Percentiles rank a stretch among this genome's conserved stretches.
Evolutionary conservation across 179 eudicot genomes (phyloP).

Genomic region (Silene coronaria): DNA sequence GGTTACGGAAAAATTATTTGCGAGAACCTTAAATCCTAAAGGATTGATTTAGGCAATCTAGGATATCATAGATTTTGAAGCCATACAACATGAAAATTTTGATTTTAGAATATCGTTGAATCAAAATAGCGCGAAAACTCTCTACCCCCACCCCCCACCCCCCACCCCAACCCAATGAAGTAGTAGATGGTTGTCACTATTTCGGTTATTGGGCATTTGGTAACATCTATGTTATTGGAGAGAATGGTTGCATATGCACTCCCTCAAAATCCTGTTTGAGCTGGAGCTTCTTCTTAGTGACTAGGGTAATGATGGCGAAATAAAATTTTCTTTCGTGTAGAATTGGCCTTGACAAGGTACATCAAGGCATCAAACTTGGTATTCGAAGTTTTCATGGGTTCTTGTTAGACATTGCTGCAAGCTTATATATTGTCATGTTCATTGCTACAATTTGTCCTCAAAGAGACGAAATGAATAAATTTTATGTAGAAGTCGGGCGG

Average conservation of each 20-base stretch:
- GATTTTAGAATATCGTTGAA: not conserved
- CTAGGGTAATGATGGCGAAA: no score
- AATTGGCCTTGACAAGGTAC: not conserved
- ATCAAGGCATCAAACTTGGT: not conserved
- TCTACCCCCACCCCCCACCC: no score
- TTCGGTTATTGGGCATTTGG: no score
- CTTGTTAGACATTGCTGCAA: not conserved
- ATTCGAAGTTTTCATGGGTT: not conserved
- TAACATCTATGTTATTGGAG: no score
- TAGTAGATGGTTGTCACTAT: not conserved
- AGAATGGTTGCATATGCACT: no score
- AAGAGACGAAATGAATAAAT: not conserved
- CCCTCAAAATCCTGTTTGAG: no score
- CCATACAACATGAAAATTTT: not conserved
- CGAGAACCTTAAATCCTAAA: conserved; percentile 4
- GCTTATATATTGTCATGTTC: not conserved
- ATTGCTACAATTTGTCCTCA: not conserved
- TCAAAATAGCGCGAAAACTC: not conserved
- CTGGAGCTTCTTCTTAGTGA: no score
- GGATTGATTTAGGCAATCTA: conserved; percentile 5
- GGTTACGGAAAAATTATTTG: not conserved
- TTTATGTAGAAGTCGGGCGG: not conserved
- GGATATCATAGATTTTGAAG: not conserved
- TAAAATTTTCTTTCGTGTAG: not conserved
- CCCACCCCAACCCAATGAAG: no score